These are phyloP conservation scores for Remersonia thermophila DNA, from an alignment of 2,329 filamentous ascomycete genomes.

Conservation along the genomic window DNA sequence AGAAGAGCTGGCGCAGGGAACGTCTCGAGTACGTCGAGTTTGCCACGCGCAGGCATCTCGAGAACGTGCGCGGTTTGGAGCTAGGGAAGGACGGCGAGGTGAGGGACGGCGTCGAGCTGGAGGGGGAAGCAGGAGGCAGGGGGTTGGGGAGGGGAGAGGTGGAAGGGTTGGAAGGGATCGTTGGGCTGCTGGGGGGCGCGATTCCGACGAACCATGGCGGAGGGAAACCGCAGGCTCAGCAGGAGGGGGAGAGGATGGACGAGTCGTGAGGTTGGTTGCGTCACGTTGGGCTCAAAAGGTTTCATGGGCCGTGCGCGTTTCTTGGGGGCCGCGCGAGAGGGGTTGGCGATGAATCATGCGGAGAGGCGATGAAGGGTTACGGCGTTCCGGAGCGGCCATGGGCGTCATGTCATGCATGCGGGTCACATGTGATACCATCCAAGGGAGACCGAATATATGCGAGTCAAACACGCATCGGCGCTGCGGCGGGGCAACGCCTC, in stretches of 20 bases:
- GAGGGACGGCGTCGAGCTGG: constrained; percentile 40
- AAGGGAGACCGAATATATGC: too few species aligned
- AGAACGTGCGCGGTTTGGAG: constrained; percentile 56
- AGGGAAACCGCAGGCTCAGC: constrained; percentile 8
- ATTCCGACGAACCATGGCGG: background rate
- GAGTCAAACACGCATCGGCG: too few species aligned
- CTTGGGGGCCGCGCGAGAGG: too few species aligned
- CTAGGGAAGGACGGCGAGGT: constrained; percentile 48
- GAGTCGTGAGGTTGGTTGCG: constrained; percentile 16
- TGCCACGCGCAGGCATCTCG: constrained; percentile 64
- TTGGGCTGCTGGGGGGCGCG: constrained; percentile 29
- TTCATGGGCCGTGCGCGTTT: too few species aligned
- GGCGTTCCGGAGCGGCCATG: too few species aligned
- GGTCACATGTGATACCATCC: too few species aligned
- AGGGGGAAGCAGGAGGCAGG: constrained; percentile 31
- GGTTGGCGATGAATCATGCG: too few species aligned
- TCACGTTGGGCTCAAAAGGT: too few species aligned
- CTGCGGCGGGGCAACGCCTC: too few species aligned
- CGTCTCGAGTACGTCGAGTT: constrained; percentile 73
- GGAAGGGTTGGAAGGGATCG: constrained; percentile 42
- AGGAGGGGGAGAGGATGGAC: constrained; percentile 17
- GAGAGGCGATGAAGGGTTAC: too few species aligned
- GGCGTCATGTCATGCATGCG: too few species aligned
- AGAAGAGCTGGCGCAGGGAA: constrained; percentile 53
- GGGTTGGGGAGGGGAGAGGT: constrained; percentile 40